Evolutionary conservation across 306 rosid species (phyloP).

Genomic region (Cercis canadensis): DNA sequence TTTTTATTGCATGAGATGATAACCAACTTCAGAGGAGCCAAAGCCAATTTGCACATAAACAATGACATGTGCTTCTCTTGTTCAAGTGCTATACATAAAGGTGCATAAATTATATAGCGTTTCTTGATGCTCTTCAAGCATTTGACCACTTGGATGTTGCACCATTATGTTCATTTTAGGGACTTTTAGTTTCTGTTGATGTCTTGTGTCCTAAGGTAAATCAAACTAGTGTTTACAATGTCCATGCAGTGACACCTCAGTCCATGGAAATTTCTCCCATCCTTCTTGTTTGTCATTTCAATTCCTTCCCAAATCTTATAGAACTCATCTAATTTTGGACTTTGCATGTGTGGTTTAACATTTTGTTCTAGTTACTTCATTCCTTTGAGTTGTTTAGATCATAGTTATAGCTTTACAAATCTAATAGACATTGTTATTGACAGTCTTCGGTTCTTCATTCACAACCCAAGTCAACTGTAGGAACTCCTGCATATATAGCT

Average conservation of each 20-base stretch:
- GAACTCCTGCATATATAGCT: conserved; percentile 98
- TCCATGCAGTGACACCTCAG: conserved; percentile 16
- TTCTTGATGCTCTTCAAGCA: conserved; percentile 16
- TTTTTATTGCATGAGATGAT: not conserved
- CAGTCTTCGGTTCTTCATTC: conserved; percentile 97
- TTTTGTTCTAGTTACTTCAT: not conserved
- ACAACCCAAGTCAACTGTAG: conserved; percentile 95
- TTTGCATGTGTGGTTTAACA: conserved; percentile 6
- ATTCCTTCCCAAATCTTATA: not conserved
- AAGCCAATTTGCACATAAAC: conserved; percentile 2
- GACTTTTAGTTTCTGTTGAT: not conserved
- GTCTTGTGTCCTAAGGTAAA: conserved; percentile 11
- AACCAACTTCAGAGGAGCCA: not conserved
- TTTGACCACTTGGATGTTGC: not conserved
- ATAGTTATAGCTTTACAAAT: not conserved
- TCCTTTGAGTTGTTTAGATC: conserved; percentile 10
- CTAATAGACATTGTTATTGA: conserved; percentile 31
- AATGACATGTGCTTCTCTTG: conserved; percentile 1
- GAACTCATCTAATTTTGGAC: conserved; percentile 33
- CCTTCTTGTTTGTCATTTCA: conserved; percentile 8
- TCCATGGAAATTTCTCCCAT: conserved; percentile 25
- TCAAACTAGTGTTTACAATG: conserved; percentile 11
- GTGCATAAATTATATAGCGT: not conserved
- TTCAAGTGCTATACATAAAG: no score
- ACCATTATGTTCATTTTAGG: conserved; percentile 1